Conservation (phyloP, 306 rosid species). For the Sicyos baderoa region DNA sequence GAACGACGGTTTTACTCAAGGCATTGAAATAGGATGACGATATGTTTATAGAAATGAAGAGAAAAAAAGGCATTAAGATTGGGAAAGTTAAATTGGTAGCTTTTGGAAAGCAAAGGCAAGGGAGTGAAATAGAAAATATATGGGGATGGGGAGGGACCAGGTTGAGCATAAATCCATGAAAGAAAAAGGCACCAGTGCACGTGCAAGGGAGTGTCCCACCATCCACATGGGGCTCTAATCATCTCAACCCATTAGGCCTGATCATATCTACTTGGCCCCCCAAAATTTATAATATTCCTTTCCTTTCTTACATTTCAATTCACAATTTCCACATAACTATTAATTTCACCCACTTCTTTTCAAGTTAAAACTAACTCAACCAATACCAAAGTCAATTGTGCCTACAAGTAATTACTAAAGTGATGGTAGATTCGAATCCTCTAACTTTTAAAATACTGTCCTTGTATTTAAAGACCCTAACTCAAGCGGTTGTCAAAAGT, state of each 20-base stretch:
- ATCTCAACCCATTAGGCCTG: slow-evolving; percentile 23
- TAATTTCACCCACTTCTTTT: neutral
- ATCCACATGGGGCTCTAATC: slow-evolving; percentile 64
- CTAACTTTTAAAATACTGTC: too few relatives aligned
- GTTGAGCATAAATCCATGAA: slow-evolving; percentile 26
- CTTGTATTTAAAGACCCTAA: too few relatives aligned
- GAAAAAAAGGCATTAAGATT: neutral
- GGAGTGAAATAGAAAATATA: neutral
- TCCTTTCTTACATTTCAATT: neutral
- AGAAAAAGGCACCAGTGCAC: slow-evolving; percentile 44
- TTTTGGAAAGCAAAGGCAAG: neutral
- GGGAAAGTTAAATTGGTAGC: neutral
- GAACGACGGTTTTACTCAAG: neutral
- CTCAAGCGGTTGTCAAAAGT: too few relatives aligned
- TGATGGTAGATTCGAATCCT: too few relatives aligned
- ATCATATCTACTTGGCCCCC: slow-evolving; percentile 40
- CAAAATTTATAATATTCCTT: slow-evolving; percentile 12
- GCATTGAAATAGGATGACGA: neutral
- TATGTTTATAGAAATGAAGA: neutral
- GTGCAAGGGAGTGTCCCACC: slow-evolving; percentile 71
- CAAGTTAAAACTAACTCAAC: too few relatives aligned
- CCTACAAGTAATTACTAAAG: too few relatives aligned
- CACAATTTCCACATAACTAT: neutral
- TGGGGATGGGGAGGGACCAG: slow-evolving; percentile 22
- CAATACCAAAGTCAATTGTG: too few relatives aligned